These are phyloP conservation scores for Monilinia polystroma DNA, from an alignment of 2,329 filamentous ascomycete species.

Conservation along the genomic window DNA sequence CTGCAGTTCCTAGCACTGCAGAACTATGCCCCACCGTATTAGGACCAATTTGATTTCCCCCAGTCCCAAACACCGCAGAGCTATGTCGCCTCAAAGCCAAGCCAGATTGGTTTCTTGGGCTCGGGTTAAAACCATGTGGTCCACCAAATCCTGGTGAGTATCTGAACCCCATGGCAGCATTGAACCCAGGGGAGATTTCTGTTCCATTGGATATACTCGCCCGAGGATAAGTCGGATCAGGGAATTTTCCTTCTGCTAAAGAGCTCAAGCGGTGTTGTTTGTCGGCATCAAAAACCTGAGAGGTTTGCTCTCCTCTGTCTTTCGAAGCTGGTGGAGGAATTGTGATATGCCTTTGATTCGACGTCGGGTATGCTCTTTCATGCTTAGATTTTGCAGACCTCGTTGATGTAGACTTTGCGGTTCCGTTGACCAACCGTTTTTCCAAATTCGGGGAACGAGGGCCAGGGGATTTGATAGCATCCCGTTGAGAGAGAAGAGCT, in stretches of 20 bases:
- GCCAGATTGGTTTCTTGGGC: constrained; percentile 1
- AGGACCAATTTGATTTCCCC: too few relatives aligned
- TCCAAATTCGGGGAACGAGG: neutral
- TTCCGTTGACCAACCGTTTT: neutral
- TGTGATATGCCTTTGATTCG: neutral
- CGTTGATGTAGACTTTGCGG: neutral
- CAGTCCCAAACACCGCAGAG: neutral
- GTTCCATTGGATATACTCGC: constrained; percentile 10
- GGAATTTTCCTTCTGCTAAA: constrained; percentile 9
- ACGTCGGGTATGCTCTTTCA: neutral
- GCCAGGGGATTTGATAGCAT: neutral
- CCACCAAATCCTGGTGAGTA: constrained; percentile 22
- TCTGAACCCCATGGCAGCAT: constrained; percentile 13
- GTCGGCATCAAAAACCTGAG: constrained; percentile 5
- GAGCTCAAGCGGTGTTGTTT: constrained; percentile 11
- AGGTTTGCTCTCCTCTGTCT: constrained; percentile 17
- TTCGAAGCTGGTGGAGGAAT: constrained; percentile 14
- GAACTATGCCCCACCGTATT: neutral
- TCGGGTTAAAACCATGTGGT: constrained; percentile 8
- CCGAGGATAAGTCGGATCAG: constrained; percentile 20
- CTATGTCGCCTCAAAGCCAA: neutral
- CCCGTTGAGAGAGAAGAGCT: constrained; percentile 13
- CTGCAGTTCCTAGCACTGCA: neutral
- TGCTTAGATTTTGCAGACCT: constrained; percentile 11
- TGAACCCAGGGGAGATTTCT: constrained; percentile 12